These are phyloP conservation scores for Dendrothele bispora DNA, from an alignment of 768 basidiomycete genomes.

Conservation along the genomic window DNA sequence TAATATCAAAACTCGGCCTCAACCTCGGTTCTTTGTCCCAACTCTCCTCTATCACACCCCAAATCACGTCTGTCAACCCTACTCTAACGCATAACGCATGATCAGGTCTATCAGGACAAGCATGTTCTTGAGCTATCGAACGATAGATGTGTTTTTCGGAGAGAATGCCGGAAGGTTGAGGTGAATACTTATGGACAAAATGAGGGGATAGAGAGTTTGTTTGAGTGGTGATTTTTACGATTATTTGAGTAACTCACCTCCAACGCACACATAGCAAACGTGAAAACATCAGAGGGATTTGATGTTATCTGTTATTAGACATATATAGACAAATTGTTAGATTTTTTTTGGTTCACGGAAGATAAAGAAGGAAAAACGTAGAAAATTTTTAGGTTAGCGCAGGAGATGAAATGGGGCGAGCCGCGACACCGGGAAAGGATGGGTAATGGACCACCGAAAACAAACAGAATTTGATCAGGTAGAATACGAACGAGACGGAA, in stretches of 20 bases:
- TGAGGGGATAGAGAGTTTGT: neutral
- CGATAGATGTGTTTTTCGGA: slow-evolving; percentile 25
- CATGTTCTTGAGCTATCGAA: slow-evolving; percentile 21
- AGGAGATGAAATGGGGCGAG: too few relatives aligned
- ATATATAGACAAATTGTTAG: too few relatives aligned
- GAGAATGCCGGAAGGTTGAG: slow-evolving; percentile 23
- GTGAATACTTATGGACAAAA: slow-evolving; percentile 19
- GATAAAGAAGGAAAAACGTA: too few relatives aligned
- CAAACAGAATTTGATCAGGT: too few relatives aligned
- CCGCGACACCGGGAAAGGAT: neutral
- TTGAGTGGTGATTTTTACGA: too few relatives aligned
- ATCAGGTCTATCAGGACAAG: slow-evolving; percentile 26
- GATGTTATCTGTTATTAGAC: slow-evolving; percentile 19
- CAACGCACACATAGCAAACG: slow-evolving; percentile 25
- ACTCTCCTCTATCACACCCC: slow-evolving; percentile 23
- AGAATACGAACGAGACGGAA: too few relatives aligned
- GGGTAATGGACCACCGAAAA: too few relatives aligned
- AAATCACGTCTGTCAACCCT: slow-evolving; percentile 20
- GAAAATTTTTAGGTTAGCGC: too few relatives aligned
- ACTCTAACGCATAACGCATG: too few relatives aligned
- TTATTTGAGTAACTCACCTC: slow-evolving; percentile 22
- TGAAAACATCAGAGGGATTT: slow-evolving; percentile 24
- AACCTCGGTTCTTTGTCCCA: slow-evolving; percentile 23
- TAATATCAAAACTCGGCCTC: slow-evolving; percentile 24
- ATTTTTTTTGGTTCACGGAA: too few relatives aligned